These are phyloP conservation scores for Uronychia setigera DNA, from an alignment of 73 alveolate genomes.

Conservation along the genomic window DNA sequence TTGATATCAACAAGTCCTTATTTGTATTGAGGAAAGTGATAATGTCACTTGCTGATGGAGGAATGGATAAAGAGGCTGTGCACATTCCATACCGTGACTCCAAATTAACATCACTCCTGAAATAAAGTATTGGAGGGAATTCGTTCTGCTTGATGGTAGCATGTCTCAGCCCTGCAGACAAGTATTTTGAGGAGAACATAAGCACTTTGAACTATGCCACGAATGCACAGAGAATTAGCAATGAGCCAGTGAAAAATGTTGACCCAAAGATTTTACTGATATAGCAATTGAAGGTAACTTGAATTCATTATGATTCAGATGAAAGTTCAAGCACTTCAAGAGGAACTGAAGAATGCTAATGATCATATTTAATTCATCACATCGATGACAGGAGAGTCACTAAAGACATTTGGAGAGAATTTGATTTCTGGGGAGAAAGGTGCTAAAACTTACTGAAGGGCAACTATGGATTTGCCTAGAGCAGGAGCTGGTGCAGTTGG, in stretches of 20 bases:
- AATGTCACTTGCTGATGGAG: conserved; percentile 67
- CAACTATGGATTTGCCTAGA: too few species aligned
- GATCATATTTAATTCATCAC: conserved; percentile 62
- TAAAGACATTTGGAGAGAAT: conserved; percentile 38
- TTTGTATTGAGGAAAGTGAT: conserved; percentile 93
- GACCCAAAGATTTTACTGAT: conserved; percentile 83
- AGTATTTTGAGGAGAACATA: conserved; percentile 87
- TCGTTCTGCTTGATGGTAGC: conserved; percentile 96
- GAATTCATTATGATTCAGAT: too few species aligned
- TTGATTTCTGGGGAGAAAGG: conserved; percentile 8
- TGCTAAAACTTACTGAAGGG: too few species aligned
- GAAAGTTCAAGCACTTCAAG: conserved; percentile 40
- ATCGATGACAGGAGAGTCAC: conserved; percentile 29
- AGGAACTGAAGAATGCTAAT: conserved; percentile 60
- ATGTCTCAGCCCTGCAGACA: conserved; percentile 93
- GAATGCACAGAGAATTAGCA: conserved; percentile 91
- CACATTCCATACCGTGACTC: conserved; percentile 97
- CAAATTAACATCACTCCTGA: conserved; percentile 92
- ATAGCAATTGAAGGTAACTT: conserved; percentile 67
- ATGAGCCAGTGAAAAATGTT: conserved; percentile 88
- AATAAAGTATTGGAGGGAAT: conserved; percentile 97
- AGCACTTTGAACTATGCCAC: conserved; percentile 95
- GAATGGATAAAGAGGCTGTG: conserved; percentile 56
- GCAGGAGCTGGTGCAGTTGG: too few species aligned
- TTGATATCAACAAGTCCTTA: conserved; percentile 95